Evolutionary conservation across 352 stramenopile species (phyloP).

Genomic region (Phytophthora brassicae): DNA sequence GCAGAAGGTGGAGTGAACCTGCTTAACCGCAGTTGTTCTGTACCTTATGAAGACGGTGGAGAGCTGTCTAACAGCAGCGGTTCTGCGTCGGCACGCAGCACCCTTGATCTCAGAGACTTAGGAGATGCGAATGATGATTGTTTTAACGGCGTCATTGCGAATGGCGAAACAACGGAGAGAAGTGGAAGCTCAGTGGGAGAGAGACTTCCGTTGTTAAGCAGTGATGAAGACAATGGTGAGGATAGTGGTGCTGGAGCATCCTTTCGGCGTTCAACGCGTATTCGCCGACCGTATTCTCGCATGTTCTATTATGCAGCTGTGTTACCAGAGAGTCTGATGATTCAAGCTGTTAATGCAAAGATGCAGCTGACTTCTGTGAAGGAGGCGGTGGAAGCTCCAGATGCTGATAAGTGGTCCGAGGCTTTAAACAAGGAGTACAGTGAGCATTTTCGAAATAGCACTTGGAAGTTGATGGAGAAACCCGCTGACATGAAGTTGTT

Average conservation of each 20-base stretch:
- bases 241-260: too few species aligned
- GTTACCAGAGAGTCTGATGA: neutral
- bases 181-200: too few species aligned
- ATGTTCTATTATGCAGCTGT: neutral
- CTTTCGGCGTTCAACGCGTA: too few species aligned
- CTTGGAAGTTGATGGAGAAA: too few species aligned
- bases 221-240: too few species aligned
- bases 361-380: neutral
- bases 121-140: too few species aligned
- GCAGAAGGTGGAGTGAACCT: conserved; percentile 1
- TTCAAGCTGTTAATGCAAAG: too few species aligned
- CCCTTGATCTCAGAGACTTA: conserved; percentile 10
- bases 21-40: conserved; percentile 7
- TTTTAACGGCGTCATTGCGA: too few species aligned
- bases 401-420: neutral
- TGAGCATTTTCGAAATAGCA: too few species aligned
- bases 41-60: neutral
- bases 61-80: conserved; percentile 10
- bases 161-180: neutral
- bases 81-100: too few species aligned
- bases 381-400: neutral
- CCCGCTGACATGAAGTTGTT: too few species aligned
- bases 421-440: neutral
- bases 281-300: neutral
- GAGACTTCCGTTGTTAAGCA: too few species aligned